Base-by-base conservation (phyloP, 768 basidiomycete genomes). In the Baorangia bicolor region DNA sequence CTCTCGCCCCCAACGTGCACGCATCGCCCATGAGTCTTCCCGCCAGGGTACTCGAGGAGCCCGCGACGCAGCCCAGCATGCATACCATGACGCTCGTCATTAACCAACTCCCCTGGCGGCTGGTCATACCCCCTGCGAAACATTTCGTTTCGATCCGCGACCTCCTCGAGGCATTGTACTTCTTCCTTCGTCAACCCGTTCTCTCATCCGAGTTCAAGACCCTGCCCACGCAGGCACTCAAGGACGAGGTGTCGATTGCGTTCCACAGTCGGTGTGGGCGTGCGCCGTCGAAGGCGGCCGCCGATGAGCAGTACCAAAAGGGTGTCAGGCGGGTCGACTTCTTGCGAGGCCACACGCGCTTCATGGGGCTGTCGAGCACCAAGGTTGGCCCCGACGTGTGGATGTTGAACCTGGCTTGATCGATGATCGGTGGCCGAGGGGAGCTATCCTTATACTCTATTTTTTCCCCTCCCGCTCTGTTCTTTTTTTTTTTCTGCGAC, bases 241-340 rank as follows among this genome's bases (percentile, higher is more conserved):
- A 70, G 43, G 62, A 67, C 8, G 65, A 65, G 11, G 75, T 82
- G n/a, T 70, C 70, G 3, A 62, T 67, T 7, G 80, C 82, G 6
- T 86, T 76, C 63, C 69, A 69, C 40, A 56, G 50, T 6, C 75
- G 84, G 20, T 80, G 72, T 55, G 63, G 67, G 34, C 66, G 70
- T 13, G 68, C 76, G 14, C 40, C 58, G 1, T 71, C 76, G 13
- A 53, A 65, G 2, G 64, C 64, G 31, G 65, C 53, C 2, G 70
- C 69, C 25, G 73, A 71, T 31, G 61, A 65, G 27, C 82, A 84
- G 66, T 70, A 73, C 57, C 60, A 59, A 12, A 79, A 79, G 62
- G 82, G 81, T 0, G 60, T 85, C 20, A 82, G 79, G 65, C 69
- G 81, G 47, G 75, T 86, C 0, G 84, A 86, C 65, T 84, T 82